These are phyloP conservation scores for Scalesia atractyloides DNA, from an alignment of 129 eudicot species.

Conservation along the genomic window DNA sequence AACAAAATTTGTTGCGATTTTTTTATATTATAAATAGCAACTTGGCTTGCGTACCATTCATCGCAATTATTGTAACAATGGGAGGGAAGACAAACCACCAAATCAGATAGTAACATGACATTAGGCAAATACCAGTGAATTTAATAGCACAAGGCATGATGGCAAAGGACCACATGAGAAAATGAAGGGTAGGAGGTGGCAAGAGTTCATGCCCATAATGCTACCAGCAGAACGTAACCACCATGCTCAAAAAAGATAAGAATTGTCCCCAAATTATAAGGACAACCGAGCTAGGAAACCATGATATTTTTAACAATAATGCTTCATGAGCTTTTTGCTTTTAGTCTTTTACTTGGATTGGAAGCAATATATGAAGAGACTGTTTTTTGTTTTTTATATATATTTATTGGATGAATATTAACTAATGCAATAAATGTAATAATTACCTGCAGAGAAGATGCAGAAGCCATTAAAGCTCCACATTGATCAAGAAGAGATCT, in stretches of 20 bases:
- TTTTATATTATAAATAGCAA: background rate
- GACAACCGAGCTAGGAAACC: slow-evolving; percentile 27
- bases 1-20: background rate
- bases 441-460: slow-evolving; percentile 75
- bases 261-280: slow-evolving; percentile 26
- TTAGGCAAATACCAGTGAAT: slow-evolving; percentile 26
- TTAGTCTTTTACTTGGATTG: slow-evolving; percentile 17
- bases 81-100: slow-evolving; percentile 31
- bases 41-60: background rate
- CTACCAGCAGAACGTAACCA: slow-evolving; percentile 18
- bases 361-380: background rate
- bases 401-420: background rate
- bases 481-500: slow-evolving; percentile 83
- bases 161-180: slow-evolving; percentile 35
- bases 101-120: slow-evolving; percentile 32
- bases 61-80: slow-evolving; percentile 25
- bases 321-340: slow-evolving; percentile 8
- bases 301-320: slow-evolving; percentile 17
- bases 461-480: slow-evolving; percentile 66
- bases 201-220: slow-evolving; percentile 31
- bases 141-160: slow-evolving; percentile 37
- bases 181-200: slow-evolving; percentile 23
- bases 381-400: background rate
- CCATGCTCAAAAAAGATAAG: slow-evolving; percentile 16
- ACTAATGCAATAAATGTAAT: slow-evolving; percentile 24